Percentiles rank a stretch among this genome's conserved stretches.
phyloP scores from a whole-genome alignment of 2,329 filamentous ascomycete species.

The Diaporthe ampelina region DNA sequence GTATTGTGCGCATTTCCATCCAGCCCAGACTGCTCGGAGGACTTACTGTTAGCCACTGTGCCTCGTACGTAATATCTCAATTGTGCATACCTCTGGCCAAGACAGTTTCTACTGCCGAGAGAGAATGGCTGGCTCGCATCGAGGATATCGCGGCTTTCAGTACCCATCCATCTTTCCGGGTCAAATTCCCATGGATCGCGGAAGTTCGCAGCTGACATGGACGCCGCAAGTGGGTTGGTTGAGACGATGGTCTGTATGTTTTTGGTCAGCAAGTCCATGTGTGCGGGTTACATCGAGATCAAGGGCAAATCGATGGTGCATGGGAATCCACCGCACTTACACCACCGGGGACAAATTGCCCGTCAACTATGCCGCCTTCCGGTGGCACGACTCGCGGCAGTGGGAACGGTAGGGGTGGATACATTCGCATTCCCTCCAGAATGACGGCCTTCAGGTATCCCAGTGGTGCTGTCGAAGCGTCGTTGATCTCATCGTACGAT shows the following conservation, averaged over 20 bases:
- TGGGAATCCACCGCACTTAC: not conserved
- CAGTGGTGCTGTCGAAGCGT: constrained; percentile 11
- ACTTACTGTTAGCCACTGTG: not conserved
- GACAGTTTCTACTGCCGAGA: constrained; percentile 14
- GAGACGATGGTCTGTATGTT: constrained; percentile 24
- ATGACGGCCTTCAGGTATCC: constrained; percentile 42
- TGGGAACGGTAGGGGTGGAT: constrained; percentile 39
- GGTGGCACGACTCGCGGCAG: constrained; percentile 29
- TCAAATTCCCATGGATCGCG: constrained; percentile 21
- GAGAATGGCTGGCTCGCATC: constrained; percentile 35
- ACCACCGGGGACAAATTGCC: constrained; percentile 14
- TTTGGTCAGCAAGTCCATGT: not conserved
- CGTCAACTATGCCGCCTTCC: constrained; percentile 25
- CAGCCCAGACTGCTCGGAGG: constrained; percentile 12
- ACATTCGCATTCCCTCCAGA: constrained; percentile 45
- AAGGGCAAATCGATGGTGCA: not conserved
- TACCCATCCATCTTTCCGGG: constrained; percentile 11
- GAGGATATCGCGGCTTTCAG: not conserved
- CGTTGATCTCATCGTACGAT: constrained; percentile 22
- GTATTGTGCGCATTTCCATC: constrained; percentile 26
- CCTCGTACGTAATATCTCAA: too few species aligned
- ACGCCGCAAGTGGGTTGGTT: constrained; percentile 29
- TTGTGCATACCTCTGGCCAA: constrained; percentile 16
- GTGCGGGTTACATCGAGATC: not conserved
- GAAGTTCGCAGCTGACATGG: constrained; percentile 21